Evolutionary conservation across 192 early-diverging fungal genomes (phyloP).

Genomic region (Gonapodya prolifera): DNA sequence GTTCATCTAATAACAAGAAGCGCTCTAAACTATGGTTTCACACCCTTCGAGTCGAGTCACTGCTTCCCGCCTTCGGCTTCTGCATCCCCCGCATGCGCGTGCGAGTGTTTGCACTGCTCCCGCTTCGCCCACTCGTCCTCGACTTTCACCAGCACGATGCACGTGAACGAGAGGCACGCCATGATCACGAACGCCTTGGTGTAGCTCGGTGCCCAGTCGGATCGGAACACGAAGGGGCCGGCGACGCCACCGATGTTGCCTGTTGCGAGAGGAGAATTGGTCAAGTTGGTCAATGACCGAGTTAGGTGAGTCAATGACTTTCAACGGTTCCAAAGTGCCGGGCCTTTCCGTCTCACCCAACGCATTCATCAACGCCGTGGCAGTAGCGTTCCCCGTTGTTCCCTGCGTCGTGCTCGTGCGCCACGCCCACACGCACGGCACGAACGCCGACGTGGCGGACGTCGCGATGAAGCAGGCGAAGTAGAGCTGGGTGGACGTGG

Average conservation of each 20-base stretch:
- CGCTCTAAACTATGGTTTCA: no score
- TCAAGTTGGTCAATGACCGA: no score
- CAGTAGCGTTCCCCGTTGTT: background rate
- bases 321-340: no score
- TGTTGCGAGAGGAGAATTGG: no score
- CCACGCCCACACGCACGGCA: background rate
- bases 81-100: no score
- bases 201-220: slow-evolving; percentile 5
- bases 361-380: slow-evolving; percentile 15
- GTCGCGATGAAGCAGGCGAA: background rate
- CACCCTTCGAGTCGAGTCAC: no score
- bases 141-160: background rate
- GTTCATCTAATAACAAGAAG: no score
- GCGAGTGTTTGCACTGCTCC: no score
- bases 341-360: no score
- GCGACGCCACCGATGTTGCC: slow-evolving; percentile 61
- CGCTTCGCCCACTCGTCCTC: background rate
- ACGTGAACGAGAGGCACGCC: background rate
- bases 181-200: background rate
- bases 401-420: background rate
- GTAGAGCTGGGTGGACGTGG: no score
- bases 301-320: no score
- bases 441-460: background rate
- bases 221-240: slow-evolving; percentile 59
- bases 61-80: no score